Evolutionary conservation across 768 basidiomycete species (phyloP).

Genomic region (Paxillus rubicundulus): DNA sequence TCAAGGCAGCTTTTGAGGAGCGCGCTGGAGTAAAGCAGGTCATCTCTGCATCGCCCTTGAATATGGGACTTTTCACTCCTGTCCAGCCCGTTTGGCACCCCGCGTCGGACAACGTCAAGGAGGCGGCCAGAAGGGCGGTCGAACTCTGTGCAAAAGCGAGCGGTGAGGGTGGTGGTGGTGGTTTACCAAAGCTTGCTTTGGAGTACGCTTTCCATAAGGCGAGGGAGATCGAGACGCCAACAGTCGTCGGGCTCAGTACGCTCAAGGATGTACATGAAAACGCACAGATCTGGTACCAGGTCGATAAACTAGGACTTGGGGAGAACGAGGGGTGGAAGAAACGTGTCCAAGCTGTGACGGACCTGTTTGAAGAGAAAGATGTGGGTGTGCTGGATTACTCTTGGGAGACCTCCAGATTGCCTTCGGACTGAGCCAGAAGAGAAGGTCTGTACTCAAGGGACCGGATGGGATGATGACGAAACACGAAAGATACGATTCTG

Average conservation of each 20-base stretch:
- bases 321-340: slow-evolving; percentile 44
- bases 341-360: slow-evolving; percentile 33
- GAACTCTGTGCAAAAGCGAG: slow-evolving; percentile 35
- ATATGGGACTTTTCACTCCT: slow-evolving; percentile 74
- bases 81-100: slow-evolving; percentile 73
- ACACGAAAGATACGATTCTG: slow-evolving; percentile 1
- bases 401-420: slow-evolving; percentile 59
- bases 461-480: not conserved
- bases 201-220: slow-evolving; percentile 64
- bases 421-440: slow-evolving; percentile 1
- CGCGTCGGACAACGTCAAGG: slow-evolving; percentile 50
- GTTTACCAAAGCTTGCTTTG: slow-evolving; percentile 62
- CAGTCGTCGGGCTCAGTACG: slow-evolving; percentile 72
- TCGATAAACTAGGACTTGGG: slow-evolving; percentile 38
- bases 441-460: not conserved
- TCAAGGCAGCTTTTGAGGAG: slow-evolving; percentile 51
- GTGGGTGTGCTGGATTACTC: slow-evolving; percentile 58
- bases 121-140: slow-evolving; percentile 41
- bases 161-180: slow-evolving; percentile 27
- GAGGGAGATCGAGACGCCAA: slow-evolving; percentile 47
- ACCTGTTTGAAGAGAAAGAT: slow-evolving; percentile 43
- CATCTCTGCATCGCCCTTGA: slow-evolving; percentile 76
- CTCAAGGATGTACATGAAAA: slow-evolving; percentile 73
- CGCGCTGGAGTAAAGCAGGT: slow-evolving; percentile 70
- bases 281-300: slow-evolving; percentile 63